Evolutionary conservation across 257 asterid species (phyloP), one percentile per base, ranked within the genome.

Genomic region (Penstemon newberryi): DNA sequence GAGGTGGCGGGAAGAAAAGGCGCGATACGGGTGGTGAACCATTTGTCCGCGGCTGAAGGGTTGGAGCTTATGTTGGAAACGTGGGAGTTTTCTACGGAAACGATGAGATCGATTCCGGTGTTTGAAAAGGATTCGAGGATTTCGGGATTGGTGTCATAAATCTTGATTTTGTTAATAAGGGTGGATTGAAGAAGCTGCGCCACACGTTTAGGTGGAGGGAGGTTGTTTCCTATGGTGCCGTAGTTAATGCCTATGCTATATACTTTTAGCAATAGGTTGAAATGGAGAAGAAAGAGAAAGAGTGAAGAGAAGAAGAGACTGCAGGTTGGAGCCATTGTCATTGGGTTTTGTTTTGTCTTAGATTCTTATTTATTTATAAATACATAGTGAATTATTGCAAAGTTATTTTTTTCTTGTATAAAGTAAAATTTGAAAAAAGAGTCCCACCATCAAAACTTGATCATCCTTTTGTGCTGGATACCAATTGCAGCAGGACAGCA

Each of bases 141-240:
- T 39, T 79, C 76, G 5, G 87, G 92, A 75, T 88, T 82, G 77
- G 82, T 78, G 75, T 88, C 90, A 60, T 86, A 88, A 38, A 88
- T 86, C 75, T 84, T 86, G 75, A 86, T 83, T 52, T 81, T 84
- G 66, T 76, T 75, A 6, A 82, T 79, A 70, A 82, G 79, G 75
- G 89, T 84, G 77, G 90, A 79, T 33, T 86, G 86, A 41, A 84
- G 87, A 9, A 88, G 76, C 73, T 81, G 90, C 60, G 90, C 89
- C 63, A 88, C 90, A 64, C 63, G 76, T 55, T 82, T 80, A 0
- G 93, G 96, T 0, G 84, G 73, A 7, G 93, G 93, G 40, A 88
- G 90, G 78, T 88, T 84, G 82, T 78, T 84, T 70, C 85, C 96
- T n/a, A 86, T 10, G 0, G 89, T 86, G 71, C 93, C 96, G 19